These are phyloP conservation scores for Racocetra persica DNA, from an alignment of 371 early-diverging fungal genomes.

Conservation along the genomic window DNA sequence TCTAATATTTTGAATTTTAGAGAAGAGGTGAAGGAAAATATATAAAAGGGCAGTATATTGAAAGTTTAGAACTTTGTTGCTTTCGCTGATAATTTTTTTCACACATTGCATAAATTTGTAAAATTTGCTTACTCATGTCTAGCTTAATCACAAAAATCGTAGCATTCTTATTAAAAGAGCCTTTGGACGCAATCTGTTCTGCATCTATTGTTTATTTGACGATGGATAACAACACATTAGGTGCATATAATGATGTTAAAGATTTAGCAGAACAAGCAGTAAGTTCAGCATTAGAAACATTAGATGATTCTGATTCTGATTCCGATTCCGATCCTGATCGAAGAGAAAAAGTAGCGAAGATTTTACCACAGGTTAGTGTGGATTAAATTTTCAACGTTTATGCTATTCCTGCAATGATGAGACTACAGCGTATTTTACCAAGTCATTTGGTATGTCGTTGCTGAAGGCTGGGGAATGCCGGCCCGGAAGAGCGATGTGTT, in stretches of 20 bases:
- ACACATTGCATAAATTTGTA: too few species aligned
- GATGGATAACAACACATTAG: not conserved
- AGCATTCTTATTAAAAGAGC: conserved; percentile 28
- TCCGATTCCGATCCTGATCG: too few species aligned
- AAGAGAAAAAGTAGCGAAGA: too few species aligned
- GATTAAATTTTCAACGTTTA: too few species aligned
- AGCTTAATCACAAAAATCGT: conserved; percentile 34
- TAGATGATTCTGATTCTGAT: conserved; percentile 9
- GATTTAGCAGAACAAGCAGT: conserved; percentile 35
- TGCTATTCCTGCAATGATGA: too few species aligned
- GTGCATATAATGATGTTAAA: not conserved
- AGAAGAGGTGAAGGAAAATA: too few species aligned
- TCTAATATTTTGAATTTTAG: too few species aligned
- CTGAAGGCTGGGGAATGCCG: conserved; percentile 6
- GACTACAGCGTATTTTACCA: too few species aligned
- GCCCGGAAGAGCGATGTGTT: not conserved
- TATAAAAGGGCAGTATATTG: too few species aligned
- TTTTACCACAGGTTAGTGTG: too few species aligned
- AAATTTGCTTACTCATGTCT: conserved; percentile 15
- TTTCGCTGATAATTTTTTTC: too few species aligned
- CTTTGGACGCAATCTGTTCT: conserved; percentile 25
- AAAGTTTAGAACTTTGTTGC: too few species aligned
- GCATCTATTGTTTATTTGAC: conserved; percentile 35
- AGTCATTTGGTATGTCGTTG: not conserved
- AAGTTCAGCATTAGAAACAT: conserved; percentile 28